phyloP scores from a whole-genome alignment of 305 asterid species.

The Solanum hybrid region DNA sequence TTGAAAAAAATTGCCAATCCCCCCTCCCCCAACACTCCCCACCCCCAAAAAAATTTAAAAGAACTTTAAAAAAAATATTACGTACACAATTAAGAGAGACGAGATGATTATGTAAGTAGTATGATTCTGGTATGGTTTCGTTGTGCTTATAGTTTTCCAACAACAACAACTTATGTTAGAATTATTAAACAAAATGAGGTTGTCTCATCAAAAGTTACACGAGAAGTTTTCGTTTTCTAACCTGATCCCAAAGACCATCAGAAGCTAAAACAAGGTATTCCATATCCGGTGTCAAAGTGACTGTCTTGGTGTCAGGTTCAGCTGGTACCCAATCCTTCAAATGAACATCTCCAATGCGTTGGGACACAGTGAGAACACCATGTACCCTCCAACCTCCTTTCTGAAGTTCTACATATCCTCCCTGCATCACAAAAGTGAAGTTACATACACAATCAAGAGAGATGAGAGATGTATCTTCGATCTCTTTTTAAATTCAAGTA shows the following conservation, averaged over 20 bases:
- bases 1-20: too few relatives aligned
- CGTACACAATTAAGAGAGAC: too few relatives aligned
- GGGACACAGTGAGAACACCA: slow-evolving; percentile 63
- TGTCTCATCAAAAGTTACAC: not conserved
- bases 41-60: too few relatives aligned
- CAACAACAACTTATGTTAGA: not conserved
- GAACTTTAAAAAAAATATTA: too few relatives aligned
- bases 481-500: not conserved
- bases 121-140: too few relatives aligned
- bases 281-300: slow-evolving; percentile 52
- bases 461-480: not conserved
- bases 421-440: slow-evolving; percentile 10
- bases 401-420: slow-evolving; percentile 68
- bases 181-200: not conserved
- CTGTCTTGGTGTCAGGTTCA: slow-evolving; percentile 56
- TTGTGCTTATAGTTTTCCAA: too few relatives aligned
- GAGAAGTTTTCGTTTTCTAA: not conserved
- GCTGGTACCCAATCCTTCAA: slow-evolving; percentile 72
- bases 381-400: slow-evolving; percentile 83
- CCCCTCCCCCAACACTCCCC: too few relatives aligned
- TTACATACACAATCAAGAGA: too few relatives aligned
- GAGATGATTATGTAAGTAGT: too few relatives aligned
- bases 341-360: slow-evolving; percentile 85
- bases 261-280: slow-evolving; percentile 71
- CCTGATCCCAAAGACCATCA: slow-evolving; percentile 87